Conservation (phyloP, 371 early-diverging fungal genomes). For the Aphelidium insulamus region DNA sequence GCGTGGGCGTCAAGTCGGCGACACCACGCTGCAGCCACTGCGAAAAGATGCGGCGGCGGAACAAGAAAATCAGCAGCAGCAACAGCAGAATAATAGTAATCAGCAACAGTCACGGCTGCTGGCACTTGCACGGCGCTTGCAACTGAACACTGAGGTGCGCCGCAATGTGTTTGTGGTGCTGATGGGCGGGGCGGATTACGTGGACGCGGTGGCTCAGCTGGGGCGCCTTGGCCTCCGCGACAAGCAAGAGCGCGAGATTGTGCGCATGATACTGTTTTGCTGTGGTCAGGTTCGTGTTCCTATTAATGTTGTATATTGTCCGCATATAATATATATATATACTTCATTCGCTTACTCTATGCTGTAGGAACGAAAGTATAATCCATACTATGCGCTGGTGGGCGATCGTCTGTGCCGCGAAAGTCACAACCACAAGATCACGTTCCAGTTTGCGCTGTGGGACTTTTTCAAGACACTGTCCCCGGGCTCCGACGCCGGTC, state of each 20-base stretch:
- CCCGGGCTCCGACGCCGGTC: neutral
- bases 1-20: conserved; percentile 9
- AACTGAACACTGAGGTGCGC: conserved; percentile 89
- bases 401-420: conserved; percentile 46
- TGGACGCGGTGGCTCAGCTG: conserved; percentile 73
- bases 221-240: conserved; percentile 57
- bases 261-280: conserved; percentile 73
- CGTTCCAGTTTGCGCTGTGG: conserved; percentile 86
- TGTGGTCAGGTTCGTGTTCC: conserved; percentile 39
- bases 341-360: neutral
- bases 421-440: conserved; percentile 61
- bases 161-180: conserved; percentile 72
- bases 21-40: neutral
- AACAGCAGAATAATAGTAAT: neutral
- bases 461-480: conserved; percentile 38
- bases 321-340: neutral
- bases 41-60: neutral
- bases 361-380: conserved; percentile 54
- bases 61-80: neutral
- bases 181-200: conserved; percentile 82
- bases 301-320: conserved; percentile 1
- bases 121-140: conserved; percentile 53
- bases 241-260: conserved; percentile 83
- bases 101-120: conserved; percentile 37
- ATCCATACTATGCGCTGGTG: conserved; percentile 83